A percentile compares a stretch with the other conserved stretches of the same genome.
Evolutionary conservation across 257 asterid genomes (phyloP).

Genomic region (Ehretia macrophylla): DNA sequence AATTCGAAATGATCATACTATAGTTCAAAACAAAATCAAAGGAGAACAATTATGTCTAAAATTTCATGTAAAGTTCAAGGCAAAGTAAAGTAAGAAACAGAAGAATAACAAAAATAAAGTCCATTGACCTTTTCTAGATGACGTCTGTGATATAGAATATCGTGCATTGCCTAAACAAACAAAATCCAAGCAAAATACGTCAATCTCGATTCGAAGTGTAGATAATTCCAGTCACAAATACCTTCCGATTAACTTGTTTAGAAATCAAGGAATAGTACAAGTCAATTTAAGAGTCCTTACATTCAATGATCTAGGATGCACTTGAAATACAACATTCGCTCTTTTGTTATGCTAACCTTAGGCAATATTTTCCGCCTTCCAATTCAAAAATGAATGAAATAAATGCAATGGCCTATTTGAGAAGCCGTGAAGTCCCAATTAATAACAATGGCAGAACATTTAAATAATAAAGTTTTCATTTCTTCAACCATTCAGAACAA

Average conservation of each 20-base stretch:
- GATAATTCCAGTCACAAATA: neutral
- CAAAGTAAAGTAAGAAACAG: constrained; percentile 8
- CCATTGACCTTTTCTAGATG: constrained; percentile 62
- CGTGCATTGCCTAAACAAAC: constrained; percentile 84
- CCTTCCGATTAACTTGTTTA: neutral
- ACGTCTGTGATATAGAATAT: constrained; percentile 65
- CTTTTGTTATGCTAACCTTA: too few species aligned
- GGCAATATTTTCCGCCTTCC: too few species aligned
- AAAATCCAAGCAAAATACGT: constrained; percentile 6
- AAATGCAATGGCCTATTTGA: too few species aligned
- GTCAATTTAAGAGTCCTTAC: too few species aligned
- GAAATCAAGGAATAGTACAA: too few species aligned
- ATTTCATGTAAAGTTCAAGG: constrained; percentile 4
- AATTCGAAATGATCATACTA: constrained; percentile 96
- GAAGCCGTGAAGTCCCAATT: too few species aligned
- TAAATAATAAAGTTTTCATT: too few species aligned
- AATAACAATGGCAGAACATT: too few species aligned
- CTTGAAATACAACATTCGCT: too few species aligned
- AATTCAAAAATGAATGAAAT: too few species aligned
- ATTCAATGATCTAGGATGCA: too few species aligned
- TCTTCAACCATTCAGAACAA: too few species aligned
- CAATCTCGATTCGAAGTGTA: constrained; percentile 6
- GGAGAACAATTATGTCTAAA: neutral
- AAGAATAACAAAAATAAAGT: constrained; percentile 1
- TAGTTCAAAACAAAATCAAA: constrained; percentile 16